These are phyloP conservation scores for Malus fusca DNA, from an alignment of 306 rosid genomes.

Conservation along the genomic window DNA sequence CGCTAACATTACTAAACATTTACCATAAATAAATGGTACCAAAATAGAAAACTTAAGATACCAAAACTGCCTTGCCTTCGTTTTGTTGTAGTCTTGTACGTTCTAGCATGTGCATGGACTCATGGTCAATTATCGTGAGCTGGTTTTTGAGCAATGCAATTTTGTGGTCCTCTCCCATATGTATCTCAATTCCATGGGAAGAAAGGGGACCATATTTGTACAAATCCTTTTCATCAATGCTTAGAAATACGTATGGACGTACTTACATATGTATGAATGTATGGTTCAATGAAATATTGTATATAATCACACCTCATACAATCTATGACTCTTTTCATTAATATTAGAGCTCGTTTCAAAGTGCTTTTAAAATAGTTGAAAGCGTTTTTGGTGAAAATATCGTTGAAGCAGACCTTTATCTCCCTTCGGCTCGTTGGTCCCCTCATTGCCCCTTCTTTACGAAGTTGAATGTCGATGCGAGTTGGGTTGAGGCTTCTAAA, in stretches of 20 bases:
- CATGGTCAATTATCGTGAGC: not conserved
- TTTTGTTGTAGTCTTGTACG: not conserved
- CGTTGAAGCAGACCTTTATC: too few relatives aligned
- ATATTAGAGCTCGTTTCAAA: too few relatives aligned
- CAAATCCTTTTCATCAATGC: not conserved
- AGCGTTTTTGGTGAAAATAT: too few relatives aligned
- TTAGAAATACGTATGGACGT: not conserved
- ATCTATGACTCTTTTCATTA: too few relatives aligned
- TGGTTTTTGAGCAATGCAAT: not conserved
- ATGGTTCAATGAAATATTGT: not conserved
- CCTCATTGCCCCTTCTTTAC: too few relatives aligned
- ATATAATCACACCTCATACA: not conserved
- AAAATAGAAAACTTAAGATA: not conserved
- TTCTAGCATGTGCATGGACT: not conserved
- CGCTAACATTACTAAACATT: not conserved
- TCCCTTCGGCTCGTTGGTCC: too few relatives aligned
- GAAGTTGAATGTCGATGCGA: too few relatives aligned
- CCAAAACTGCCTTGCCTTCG: not conserved
- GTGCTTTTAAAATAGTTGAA: too few relatives aligned
- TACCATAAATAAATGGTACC: not conserved
- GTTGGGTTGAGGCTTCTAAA: too few relatives aligned
- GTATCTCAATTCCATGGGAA: not conserved
- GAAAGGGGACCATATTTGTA: not conserved
- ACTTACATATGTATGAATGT: not conserved
- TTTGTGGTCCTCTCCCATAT: not conserved